phyloP scores from a whole-genome alignment of 2,329 filamentous ascomycete genomes.

The Cladosporium cucumerinum region DNA sequence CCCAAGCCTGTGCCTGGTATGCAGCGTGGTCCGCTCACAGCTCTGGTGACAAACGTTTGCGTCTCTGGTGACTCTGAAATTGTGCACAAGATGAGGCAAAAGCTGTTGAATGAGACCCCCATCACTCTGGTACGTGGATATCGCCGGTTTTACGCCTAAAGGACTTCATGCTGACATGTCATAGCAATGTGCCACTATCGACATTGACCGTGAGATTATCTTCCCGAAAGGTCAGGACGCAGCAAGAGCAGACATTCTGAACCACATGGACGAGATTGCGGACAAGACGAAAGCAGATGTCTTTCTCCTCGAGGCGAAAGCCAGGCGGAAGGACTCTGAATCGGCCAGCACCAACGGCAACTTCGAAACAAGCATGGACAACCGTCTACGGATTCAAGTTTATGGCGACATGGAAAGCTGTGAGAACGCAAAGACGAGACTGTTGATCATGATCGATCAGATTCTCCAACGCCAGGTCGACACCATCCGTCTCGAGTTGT shows the following conservation, averaged over 20 bases:
- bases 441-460: conserved; percentile 96
- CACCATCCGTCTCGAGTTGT: conserved; percentile 75
- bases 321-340: conserved; percentile 65
- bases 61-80: conserved; percentile 83
- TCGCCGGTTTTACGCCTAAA: not conserved
- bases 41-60: conserved; percentile 74
- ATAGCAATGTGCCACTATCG: conserved; percentile 58
- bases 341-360: conserved; percentile 72
- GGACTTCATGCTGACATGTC: conserved; percentile 1
- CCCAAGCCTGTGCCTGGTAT: conserved; percentile 59
- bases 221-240: conserved; percentile 62
- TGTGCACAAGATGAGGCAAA: conserved; percentile 85
- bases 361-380: conserved; percentile 77
- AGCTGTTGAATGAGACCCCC: conserved; percentile 85
- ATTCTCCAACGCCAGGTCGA: conserved; percentile 75
- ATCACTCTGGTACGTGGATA: conserved; percentile 76
- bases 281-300: conserved; percentile 92
- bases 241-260: conserved; percentile 66
- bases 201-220: conserved; percentile 87
- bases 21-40: conserved; percentile 49
- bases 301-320: conserved; percentile 86
- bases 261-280: conserved; percentile 83
- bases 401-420: conserved; percentile 93
- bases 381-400: conserved; percentile 86
- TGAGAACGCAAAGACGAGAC: conserved; percentile 93